A percentile compares a stretch with the other conserved stretches of the same genome.
Conservation (phyloP, 2,329 filamentous ascomycete genomes). For the Chalara sp. region DNA sequence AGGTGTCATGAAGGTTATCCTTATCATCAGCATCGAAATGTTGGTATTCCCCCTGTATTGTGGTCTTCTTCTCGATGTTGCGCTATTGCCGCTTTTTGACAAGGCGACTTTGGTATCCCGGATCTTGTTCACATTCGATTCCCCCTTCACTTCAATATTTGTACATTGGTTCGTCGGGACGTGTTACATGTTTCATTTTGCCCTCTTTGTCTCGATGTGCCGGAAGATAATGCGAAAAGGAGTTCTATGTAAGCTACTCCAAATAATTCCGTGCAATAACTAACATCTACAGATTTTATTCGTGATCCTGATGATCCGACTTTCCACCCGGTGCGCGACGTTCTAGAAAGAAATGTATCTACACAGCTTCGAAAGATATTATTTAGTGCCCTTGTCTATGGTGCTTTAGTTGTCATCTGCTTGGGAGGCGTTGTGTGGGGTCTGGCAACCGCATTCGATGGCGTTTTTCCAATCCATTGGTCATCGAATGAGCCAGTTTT, state of each 20-base stretch:
- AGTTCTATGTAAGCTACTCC: slow-evolving; percentile 66
- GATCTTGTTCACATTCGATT: slow-evolving; percentile 68
- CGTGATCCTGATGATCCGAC: slow-evolving; percentile 96
- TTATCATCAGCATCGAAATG: slow-evolving; percentile 99
- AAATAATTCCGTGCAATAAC: slow-evolving; percentile 8
- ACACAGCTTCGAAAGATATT: slow-evolving; percentile 94
- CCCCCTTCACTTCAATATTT: slow-evolving; percentile 85
- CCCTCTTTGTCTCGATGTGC: slow-evolving; percentile 97
- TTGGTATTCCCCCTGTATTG: slow-evolving; percentile 95
- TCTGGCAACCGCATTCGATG: slow-evolving; percentile 59
- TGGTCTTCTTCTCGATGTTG: slow-evolving; percentile 80
- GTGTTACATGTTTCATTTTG: slow-evolving; percentile 99
- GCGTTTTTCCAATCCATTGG: slow-evolving; percentile 86
- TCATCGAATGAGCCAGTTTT: slow-evolving; percentile 86
- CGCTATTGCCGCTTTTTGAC: slow-evolving; percentile 83
- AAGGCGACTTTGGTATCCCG: slow-evolving; percentile 71
- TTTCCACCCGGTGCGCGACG: slow-evolving; percentile 94
- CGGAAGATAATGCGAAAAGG: slow-evolving; percentile 94
- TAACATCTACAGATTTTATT: slow-evolving; percentile 69
- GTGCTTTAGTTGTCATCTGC: slow-evolving; percentile 84
- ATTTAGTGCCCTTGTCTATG: slow-evolving; percentile 94
- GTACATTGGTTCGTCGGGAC: slow-evolving; percentile 99
- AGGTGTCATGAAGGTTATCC: slow-evolving; percentile 92
- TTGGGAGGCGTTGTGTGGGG: slow-evolving; percentile 94
- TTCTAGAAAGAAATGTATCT: slow-evolving; percentile 84